Evolutionary conservation across 1,139 yeast species (phyloP).

Genomic region (Suzukiozyma palmioleophila): DNA sequence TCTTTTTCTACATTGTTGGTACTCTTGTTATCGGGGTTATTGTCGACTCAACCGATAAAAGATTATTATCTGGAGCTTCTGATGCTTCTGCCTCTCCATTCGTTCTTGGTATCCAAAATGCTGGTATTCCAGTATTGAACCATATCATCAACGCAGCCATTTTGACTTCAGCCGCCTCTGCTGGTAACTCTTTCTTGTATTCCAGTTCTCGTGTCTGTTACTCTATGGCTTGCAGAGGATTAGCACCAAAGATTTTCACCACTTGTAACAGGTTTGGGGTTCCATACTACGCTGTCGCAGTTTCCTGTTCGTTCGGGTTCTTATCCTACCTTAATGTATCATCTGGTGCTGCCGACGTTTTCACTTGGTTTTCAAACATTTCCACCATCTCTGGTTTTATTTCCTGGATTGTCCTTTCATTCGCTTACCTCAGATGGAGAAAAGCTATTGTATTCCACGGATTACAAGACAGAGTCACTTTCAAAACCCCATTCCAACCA

Average conservation of each 20-base stretch:
- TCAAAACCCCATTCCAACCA: conserved; percentile 45
- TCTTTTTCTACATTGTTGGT: conserved; percentile 43
- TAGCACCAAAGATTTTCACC: conserved; percentile 55
- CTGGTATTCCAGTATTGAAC: conserved; percentile 57
- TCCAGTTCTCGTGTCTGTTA: conserved; percentile 67
- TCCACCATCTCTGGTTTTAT: conserved; percentile 68
- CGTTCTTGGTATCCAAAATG: conserved; percentile 51
- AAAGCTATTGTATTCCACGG: conserved; percentile 43
- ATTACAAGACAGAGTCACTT: conserved; percentile 44
- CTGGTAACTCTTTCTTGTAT: conserved; percentile 70
- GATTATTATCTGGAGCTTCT: conserved; percentile 30
- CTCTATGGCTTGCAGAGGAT: conserved; percentile 57
- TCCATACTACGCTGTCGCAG: conserved; percentile 48
- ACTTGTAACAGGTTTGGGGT: conserved; percentile 63
- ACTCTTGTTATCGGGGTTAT: conserved; percentile 46
- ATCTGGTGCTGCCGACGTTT: conserved; percentile 49
- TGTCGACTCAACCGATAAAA: conserved; percentile 30
- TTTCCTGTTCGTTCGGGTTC: conserved; percentile 29
- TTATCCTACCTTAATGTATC: conserved; percentile 63
- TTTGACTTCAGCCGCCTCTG: conserved; percentile 63
- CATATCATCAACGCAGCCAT: conserved; percentile 68
- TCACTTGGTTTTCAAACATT: conserved; percentile 64
- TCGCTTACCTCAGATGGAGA: conserved; percentile 51
- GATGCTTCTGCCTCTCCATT: conserved; percentile 50
- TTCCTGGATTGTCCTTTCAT: conserved; percentile 55